Base-by-base conservation (phyloP, 1,284 basidiomycete genomes). In the Agaricales sp. region DNA sequence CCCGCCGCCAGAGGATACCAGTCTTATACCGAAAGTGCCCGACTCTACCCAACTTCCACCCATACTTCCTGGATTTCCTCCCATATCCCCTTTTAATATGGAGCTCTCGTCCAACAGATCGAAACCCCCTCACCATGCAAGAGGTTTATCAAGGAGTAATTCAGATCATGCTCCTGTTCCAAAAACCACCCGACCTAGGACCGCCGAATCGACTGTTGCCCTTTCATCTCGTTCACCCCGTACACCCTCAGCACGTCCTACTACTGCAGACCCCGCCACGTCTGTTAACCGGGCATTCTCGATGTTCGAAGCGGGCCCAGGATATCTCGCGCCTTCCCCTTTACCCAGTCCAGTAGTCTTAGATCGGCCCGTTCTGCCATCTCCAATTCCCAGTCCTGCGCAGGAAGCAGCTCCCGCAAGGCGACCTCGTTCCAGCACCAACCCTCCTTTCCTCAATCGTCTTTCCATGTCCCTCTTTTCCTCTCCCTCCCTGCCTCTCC, bases 381-480 rank as follows among this genome's bases (percentile, higher is more conserved):
- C 53, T 54, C 19, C 38, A 50, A 48, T 51, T 49, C 24, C 51
- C 50, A 43, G 37, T 44, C 37, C 54, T 52, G 16, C 39, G 35
- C 22, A 47, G 39, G 41, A 43, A 16, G 53, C 55, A 14, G 47
- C 51, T 8, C 55, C 51, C 16, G 52, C 56, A 44, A 59, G 61
- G 20, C 71, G 80, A 50, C 73, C 71, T 43, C 79, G 80, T 24
- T 73, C 82, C 38, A 73, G 77, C 46, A 83, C 82, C n/a, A 84
- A 82, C 55, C 80, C 84, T 2, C 79, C 83, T 20, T 65, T 85
- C 49, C 63, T 87, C 25, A 80, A 81, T 57, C 77, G 85, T 41
- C 64, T 87, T 50, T 87, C 85, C n/a, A 64, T 82, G 55, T 81
- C 77, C 54, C 59, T 87, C 21, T 82, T 86, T 55, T 73, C 73